These are phyloP conservation scores for Boletus rubropictus DNA, from an alignment of 768 basidiomycete genomes.

Conservation along the genomic window DNA sequence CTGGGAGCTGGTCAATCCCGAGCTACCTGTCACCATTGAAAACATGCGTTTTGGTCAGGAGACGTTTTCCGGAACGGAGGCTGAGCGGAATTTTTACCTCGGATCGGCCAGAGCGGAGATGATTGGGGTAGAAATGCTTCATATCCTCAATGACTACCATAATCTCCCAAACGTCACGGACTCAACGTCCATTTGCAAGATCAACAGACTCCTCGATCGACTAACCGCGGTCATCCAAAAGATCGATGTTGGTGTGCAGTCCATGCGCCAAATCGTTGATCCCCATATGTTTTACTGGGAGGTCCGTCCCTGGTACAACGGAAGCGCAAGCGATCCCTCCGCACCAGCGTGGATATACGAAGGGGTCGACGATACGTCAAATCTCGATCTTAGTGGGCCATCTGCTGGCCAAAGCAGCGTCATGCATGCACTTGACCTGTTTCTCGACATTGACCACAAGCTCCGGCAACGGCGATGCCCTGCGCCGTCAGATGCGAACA, in stretches of 20 bases:
- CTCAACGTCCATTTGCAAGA: conserved; percentile 55
- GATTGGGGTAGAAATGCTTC: conserved; percentile 78
- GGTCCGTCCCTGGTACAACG: conserved; percentile 90
- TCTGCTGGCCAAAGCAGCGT: conserved; percentile 92
- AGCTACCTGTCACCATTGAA: conserved; percentile 52
- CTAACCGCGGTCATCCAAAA: conserved; percentile 68
- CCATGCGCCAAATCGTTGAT: conserved; percentile 66
- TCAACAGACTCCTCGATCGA: conserved; percentile 65
- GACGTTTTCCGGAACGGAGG: conserved; percentile 78
- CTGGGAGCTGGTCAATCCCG: conserved; percentile 56
- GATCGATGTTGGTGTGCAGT: conserved; percentile 63
- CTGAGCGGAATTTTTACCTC: conserved; percentile 83
- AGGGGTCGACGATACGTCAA: conserved; percentile 54
- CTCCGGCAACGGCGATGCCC: conserved; percentile 67
- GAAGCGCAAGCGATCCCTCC: conserved; percentile 55
- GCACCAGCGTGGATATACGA: conserved; percentile 70
- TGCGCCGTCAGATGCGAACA: conserved; percentile 58
- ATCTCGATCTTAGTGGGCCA: conserved; percentile 75
- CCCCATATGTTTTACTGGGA: conserved; percentile 87
- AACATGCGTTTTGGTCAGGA: conserved; percentile 68
- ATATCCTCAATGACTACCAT: conserved; percentile 82
- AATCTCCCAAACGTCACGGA: conserved; percentile 66
- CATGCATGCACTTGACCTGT: conserved; percentile 81
- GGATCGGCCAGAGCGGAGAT: conserved; percentile 82
- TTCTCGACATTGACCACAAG: conserved; percentile 85